These are phyloP conservation scores for Hevea brasiliensis DNA, from an alignment of 345 rosid genomes.

Conservation along the genomic window DNA sequence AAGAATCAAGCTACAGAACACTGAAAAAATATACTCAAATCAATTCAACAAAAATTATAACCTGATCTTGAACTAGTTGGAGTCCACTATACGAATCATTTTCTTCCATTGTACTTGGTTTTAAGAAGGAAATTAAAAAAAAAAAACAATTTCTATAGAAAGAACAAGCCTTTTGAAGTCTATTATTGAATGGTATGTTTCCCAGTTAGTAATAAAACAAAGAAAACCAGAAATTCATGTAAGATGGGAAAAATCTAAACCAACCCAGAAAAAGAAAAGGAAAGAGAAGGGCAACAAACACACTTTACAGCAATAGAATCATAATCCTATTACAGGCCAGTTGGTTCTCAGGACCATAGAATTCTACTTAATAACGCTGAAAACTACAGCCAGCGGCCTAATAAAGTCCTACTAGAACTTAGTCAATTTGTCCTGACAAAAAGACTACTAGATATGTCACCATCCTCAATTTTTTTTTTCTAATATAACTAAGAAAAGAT, in stretches of 20 bases:
- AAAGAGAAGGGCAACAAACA: not conserved
- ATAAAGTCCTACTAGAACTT: not conserved
- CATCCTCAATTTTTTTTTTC: not conserved
- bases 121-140: no score
- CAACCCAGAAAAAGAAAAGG: not conserved
- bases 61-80: not conserved
- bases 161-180: not conserved
- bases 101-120: not conserved
- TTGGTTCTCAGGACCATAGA: not conserved
- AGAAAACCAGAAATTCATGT: not conserved
- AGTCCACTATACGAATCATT: not conserved
- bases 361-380: not conserved
- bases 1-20: not conserved
- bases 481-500: not conserved
- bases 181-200: not conserved
- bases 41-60: not conserved
- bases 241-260: not conserved
- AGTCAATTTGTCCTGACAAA: not conserved
- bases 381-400: not conserved
- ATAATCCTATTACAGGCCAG: not conserved
- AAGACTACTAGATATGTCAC: not conserved
- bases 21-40: not conserved
- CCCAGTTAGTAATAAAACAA: not conserved
- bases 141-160: no score
- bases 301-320: conserved; percentile 5